Percentiles rank a stretch among this genome's conserved stretches.
Evolutionary conservation across 257 asterid species (phyloP).

Genomic region (Fraxinus cuspidata): DNA sequence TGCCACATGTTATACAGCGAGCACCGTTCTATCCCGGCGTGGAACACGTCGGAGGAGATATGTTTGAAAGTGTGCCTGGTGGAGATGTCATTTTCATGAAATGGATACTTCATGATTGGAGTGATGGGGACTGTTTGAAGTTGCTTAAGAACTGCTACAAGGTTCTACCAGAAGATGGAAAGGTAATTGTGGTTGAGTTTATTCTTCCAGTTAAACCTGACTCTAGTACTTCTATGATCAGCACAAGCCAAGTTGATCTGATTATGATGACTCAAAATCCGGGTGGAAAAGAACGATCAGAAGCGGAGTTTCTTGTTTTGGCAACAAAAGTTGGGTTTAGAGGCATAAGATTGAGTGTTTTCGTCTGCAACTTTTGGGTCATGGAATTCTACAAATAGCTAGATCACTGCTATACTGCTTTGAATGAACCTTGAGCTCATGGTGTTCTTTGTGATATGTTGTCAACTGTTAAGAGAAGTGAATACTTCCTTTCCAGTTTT

Average conservation of each 20-base stretch:
- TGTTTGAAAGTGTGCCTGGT: not conserved
- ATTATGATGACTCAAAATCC: conserved; percentile 41
- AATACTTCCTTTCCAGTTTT: not conserved
- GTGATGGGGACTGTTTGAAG: conserved; percentile 37
- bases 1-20: not conserved
- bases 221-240: conserved; percentile 19
- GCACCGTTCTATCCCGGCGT: not conserved
- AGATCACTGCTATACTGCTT: not conserved
- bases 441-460: not conserved
- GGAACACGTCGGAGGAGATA: not conserved
- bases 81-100: not conserved
- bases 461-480: not conserved
- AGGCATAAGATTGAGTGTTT: conserved; percentile 25
- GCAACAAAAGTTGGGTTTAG: conserved; percentile 40
- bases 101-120: conserved; percentile 55
- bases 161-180: conserved; percentile 34
- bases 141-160: conserved; percentile 40
- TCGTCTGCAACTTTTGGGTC: conserved; percentile 39
- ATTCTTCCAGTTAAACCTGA: conserved; percentile 32
- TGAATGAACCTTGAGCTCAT: not conserved
- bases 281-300: conserved; percentile 46
- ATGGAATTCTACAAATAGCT: conserved; percentile 41
- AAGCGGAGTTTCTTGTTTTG: conserved; percentile 31
- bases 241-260: conserved; percentile 33
- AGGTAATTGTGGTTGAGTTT: conserved; percentile 39